Conservation (phyloP, 345 rosid species). For the Erucastrum elatum region DNA sequence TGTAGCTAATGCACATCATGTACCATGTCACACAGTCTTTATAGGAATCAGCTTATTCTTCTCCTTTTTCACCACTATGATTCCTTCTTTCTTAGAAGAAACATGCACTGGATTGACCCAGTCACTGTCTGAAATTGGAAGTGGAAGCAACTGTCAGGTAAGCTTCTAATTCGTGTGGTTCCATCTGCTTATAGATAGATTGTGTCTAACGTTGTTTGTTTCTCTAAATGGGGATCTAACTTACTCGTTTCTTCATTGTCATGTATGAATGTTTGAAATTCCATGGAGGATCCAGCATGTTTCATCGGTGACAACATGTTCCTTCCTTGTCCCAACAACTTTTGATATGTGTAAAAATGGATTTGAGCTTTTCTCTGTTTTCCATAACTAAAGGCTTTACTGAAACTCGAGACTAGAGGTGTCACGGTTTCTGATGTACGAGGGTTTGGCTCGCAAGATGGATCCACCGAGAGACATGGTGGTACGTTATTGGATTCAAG, state of each 20-base stretch:
- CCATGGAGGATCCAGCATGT: conserved; percentile 84
- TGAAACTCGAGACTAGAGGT: conserved; percentile 82
- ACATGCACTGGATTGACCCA: no score
- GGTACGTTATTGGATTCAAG: conserved; percentile 48
- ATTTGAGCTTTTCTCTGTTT: conserved; percentile 6
- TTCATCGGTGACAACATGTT: conserved; percentile 65
- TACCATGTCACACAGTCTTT: no score
- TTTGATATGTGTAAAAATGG: conserved; percentile 5
- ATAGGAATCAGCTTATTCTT: no score
- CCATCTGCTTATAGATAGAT: no score
- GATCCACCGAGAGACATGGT: conserved; percentile 79
- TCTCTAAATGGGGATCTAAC: neutral
- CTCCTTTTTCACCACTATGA: no score
- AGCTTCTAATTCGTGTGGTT: neutral
- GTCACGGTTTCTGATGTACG: conserved; percentile 88
- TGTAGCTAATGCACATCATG: no score
- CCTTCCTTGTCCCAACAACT: no score
- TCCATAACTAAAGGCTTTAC: conserved; percentile 51
- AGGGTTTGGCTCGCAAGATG: conserved; percentile 90
- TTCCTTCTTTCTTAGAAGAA: no score
- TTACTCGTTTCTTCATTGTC: neutral
- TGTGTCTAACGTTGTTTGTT: neutral
- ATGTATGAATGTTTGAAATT: conserved; percentile 45
- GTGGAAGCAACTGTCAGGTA: conserved; percentile 87
- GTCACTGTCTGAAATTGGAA: neutral